A percentile compares a stretch with the other conserved stretches of the same genome.
These are phyloP conservation scores for Phaffomyces opuntiae DNA, from an alignment of 805 yeast genomes.

Conservation along the genomic window DNA sequence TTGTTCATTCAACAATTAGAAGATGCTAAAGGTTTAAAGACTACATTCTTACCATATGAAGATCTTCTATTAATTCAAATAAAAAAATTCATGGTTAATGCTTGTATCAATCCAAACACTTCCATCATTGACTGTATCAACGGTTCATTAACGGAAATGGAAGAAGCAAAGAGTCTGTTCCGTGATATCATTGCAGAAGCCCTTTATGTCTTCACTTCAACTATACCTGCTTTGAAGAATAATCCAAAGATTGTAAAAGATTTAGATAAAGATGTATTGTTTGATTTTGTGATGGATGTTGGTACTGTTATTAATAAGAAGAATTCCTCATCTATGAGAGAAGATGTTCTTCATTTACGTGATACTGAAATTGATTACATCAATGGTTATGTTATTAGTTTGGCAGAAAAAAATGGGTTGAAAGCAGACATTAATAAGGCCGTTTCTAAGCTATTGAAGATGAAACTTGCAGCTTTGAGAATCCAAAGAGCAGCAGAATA, in stretches of 20 bases:
- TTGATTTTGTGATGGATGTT: constrained; percentile 29
- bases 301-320: constrained; percentile 42
- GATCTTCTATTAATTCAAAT: constrained; percentile 54
- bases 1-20: constrained; percentile 24
- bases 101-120: constrained; percentile 79
- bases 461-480: constrained; percentile 23
- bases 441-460: constrained; percentile 27
- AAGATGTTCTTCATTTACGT: constrained; percentile 45
- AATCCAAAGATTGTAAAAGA: constrained; percentile 14
- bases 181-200: constrained; percentile 28
- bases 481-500: neutral
- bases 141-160: constrained; percentile 58
- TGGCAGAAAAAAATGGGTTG: constrained; percentile 41
- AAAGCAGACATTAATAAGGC: constrained; percentile 27
- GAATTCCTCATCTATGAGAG: constrained; percentile 48
- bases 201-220: constrained; percentile 24
- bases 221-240: constrained; percentile 24
- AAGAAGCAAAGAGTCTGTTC: constrained; percentile 32
- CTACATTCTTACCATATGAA: constrained; percentile 32
- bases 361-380: constrained; percentile 76
- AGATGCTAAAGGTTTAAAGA: constrained; percentile 22
- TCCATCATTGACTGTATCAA: constrained; percentile 72
- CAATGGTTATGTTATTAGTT: constrained; percentile 66
- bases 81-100: constrained; percentile 72
- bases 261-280: constrained; percentile 28